Percentiles rank a stretch among this genome's conserved stretches.
phyloP scores from a whole-genome alignment of 1,284 basidiomycete species.

The Microbotryum silenes-acaulis region DNA sequence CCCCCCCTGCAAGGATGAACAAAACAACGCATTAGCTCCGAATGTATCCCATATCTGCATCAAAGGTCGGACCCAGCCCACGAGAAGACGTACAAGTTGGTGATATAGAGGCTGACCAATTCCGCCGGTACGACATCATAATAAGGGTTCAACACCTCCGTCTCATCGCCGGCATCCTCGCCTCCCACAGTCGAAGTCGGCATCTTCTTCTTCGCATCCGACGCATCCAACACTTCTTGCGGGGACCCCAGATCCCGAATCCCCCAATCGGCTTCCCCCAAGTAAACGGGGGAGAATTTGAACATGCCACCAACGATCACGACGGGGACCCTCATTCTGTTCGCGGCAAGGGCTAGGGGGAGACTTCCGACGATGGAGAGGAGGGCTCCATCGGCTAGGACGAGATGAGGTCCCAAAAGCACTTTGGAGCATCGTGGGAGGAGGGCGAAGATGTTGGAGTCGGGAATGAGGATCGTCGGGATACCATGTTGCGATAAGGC shows the following conservation, averaged over 20 bases:
- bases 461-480: conserved; percentile 89
- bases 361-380: conserved; percentile 80
- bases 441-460: conserved; percentile 87
- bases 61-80: too few relatives aligned
- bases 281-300: conserved; percentile 92
- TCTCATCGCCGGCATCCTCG: conserved; percentile 30
- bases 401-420: conserved; percentile 75
- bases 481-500: conserved; percentile 70
- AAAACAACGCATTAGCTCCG: too few relatives aligned
- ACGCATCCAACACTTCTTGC: conserved; percentile 56
- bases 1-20: conserved; percentile 17
- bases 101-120: conserved; percentile 86
- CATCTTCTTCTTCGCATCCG: conserved; percentile 1
- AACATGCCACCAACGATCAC: conserved; percentile 92
- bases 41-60: background rate
- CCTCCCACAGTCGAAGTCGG: conserved; percentile 18
- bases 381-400: conserved; percentile 92
- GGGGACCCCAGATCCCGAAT: conserved; percentile 83
- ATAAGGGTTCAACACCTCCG: conserved; percentile 60
- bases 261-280: conserved; percentile 69
- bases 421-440: conserved; percentile 98
- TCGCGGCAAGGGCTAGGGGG: conserved; percentile 79
- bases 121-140: conserved; percentile 93
- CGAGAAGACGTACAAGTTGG: conserved; percentile 50
- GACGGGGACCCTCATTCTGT: conserved; percentile 82